phyloP scores from a whole-genome alignment of 1,284 basidiomycete species.

The Xanthoconium separans region DNA sequence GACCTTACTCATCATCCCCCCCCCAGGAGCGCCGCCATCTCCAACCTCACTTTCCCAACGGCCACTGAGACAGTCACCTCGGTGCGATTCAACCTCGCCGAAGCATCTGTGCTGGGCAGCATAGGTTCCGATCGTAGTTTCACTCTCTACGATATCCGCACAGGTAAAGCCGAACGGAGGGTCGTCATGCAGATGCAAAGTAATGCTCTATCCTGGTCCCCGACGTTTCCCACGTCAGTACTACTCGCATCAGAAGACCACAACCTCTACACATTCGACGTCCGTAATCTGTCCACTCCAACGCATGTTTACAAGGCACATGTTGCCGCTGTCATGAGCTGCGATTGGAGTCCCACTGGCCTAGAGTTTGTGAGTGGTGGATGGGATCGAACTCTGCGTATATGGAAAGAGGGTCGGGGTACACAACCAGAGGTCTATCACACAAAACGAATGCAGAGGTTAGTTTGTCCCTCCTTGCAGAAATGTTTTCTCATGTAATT shows the following conservation, averaged over 20 bases:
- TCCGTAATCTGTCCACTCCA: constrained; percentile 80
- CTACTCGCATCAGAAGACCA: constrained; percentile 97
- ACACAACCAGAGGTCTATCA: constrained; percentile 91
- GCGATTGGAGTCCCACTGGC: constrained; percentile 96
- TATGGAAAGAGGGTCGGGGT: constrained; percentile 91
- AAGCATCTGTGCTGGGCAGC: constrained; percentile 90
- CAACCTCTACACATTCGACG: constrained; percentile 98
- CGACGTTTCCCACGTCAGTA: constrained; percentile 89
- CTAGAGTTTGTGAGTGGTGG: constrained; percentile 94
- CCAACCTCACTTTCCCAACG: constrained; percentile 80
- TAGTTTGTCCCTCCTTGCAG: constrained; percentile 5
- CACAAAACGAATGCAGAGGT: constrained; percentile 99
- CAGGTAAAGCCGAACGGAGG: constrained; percentile 90
- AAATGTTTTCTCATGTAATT: constrained; percentile 29
- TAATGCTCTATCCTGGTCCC: constrained; percentile 94
- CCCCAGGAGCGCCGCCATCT: constrained; percentile 67
- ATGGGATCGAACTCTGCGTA: constrained; percentile 92
- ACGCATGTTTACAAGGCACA: constrained; percentile 98
- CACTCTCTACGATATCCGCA: constrained; percentile 94
- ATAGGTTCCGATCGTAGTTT: constrained; percentile 95
- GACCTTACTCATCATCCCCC: constrained; percentile 8
- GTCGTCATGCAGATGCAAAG: constrained; percentile 90
- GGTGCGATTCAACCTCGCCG: constrained; percentile 92
- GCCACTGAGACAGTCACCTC: constrained; percentile 85
- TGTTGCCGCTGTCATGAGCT: constrained; percentile 92